A percentile compares a stretch with the other conserved stretches of the same genome.
phyloP scores from a whole-genome alignment of 2,329 filamentous ascomycete species.

The Cercospora citrullina region DNA sequence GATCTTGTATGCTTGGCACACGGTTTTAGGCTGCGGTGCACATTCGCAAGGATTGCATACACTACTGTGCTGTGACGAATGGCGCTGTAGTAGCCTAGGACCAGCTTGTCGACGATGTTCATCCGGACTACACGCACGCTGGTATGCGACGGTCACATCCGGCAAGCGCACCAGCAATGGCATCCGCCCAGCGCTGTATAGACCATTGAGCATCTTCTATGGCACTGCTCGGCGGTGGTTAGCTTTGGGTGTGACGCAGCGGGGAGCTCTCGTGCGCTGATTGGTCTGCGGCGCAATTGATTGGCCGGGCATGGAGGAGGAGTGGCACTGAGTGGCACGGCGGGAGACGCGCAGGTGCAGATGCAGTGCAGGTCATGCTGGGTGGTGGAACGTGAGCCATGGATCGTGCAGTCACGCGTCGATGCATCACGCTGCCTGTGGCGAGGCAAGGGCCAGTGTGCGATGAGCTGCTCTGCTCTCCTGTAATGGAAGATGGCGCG shows the following conservation, averaged over 20 bases:
- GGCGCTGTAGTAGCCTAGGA: not conserved
- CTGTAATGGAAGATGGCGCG: not conserved
- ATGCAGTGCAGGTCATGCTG: not conserved
- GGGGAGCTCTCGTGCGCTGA: not conserved
- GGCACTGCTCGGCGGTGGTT: not conserved
- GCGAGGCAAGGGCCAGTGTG: not conserved
- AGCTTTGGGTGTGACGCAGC: not conserved
- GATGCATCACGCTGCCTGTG: not conserved
- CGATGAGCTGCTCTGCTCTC: not conserved
- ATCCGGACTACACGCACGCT: not conserved
- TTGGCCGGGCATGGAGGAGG: not conserved
- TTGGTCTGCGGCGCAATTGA: not conserved
- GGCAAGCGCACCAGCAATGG: not conserved
- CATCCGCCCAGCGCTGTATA: not conserved
- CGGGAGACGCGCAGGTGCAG: not conserved
- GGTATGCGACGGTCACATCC: not conserved
- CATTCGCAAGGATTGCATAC: not conserved
- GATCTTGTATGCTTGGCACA: not conserved
- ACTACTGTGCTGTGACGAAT: not conserved
- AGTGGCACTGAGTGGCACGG: not conserved
- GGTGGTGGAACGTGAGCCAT: not conserved
- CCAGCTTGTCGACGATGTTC: not conserved
- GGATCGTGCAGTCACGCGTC: constrained; percentile 2
- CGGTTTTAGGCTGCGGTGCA: not conserved
- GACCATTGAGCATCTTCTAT: not conserved